A percentile compares a stretch with the other conserved stretches of the same genome.
Conservation (phyloP, 495 filamentous ascomycete species). For the Trichoderma gamsii region DNA sequence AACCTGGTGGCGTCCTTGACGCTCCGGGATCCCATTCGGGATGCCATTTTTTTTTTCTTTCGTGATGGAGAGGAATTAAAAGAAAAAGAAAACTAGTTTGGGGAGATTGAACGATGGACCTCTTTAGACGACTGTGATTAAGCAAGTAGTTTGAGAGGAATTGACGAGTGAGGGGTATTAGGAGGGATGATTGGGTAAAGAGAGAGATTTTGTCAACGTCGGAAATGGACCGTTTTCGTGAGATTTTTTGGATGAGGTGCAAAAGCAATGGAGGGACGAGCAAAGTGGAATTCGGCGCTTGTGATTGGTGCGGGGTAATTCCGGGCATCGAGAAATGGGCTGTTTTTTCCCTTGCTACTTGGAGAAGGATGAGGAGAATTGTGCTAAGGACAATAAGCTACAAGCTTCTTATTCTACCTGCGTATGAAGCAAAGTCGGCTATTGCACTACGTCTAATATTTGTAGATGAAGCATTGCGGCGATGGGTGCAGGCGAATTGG, state of each 20-base stretch:
- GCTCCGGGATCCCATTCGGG: conserved; percentile 65
- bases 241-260: conserved; percentile 11
- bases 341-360: background rate
- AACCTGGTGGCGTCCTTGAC: conserved; percentile 92
- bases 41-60: conserved; percentile 15
- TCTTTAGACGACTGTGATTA: background rate
- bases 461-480: no score
- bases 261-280: background rate
- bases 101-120: background rate
- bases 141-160: background rate
- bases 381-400: background rate
- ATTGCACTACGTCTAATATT: no score
- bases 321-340: conserved; percentile 6
- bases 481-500: no score
- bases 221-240: conserved; percentile 12
- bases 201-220: background rate
- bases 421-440: no score
- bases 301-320: conserved; percentile 7
- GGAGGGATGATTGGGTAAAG: background rate
- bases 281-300: background rate
- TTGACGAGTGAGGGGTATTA: background rate
- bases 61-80: background rate
- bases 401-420: background rate
- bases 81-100: background rate
- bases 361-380: conserved; percentile 1